These are phyloP conservation scores for Aspergillus pseudonomiae DNA, from an alignment of 2,329 filamentous ascomycete species.

Conservation along the genomic window DNA sequence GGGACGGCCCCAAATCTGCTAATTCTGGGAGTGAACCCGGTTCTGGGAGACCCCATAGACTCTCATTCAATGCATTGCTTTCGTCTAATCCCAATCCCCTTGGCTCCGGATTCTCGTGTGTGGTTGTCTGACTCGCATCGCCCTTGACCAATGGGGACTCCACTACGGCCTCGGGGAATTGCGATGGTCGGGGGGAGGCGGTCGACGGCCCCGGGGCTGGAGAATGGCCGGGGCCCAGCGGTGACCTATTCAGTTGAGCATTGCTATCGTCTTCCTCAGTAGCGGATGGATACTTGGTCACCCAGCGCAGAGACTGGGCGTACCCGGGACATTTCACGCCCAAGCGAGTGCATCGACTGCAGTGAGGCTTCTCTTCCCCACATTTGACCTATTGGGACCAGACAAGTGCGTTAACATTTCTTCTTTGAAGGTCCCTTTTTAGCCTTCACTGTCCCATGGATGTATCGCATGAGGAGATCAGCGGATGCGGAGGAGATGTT, in stretches of 20 bases:
- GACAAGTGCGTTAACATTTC: background rate
- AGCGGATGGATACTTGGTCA: constrained; percentile 34
- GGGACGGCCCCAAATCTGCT: constrained; percentile 33
- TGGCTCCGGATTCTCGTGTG: constrained; percentile 3
- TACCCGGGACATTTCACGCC: constrained; percentile 44
- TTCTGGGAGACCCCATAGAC: constrained; percentile 36
- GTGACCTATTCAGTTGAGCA: constrained; percentile 7
- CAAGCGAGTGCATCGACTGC: constrained; percentile 41
- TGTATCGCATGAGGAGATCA: background rate
- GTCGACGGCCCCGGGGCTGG: background rate
- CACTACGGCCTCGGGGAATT: constrained; percentile 10
- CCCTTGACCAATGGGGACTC: constrained; percentile 15
- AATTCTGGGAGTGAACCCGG: constrained; percentile 35
- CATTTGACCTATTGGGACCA: constrained; percentile 38
- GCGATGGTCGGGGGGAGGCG: background rate
- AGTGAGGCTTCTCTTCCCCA: constrained; percentile 43
- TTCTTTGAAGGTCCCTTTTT: background rate
- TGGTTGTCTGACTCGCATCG: constrained; percentile 7
- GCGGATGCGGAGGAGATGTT: constrained; percentile 4
- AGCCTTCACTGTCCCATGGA: background rate
- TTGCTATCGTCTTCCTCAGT: constrained; percentile 17
- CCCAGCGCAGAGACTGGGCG: constrained; percentile 41
- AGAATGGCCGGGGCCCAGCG: constrained; percentile 3
- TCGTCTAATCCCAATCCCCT: constrained; percentile 21
- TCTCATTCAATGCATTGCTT: constrained; percentile 29